A percentile compares a stretch with the other conserved stretches of the same genome.
These are phyloP conservation scores for Clarireedia monteithiana DNA, from an alignment of 2,329 filamentous ascomycete species.

Conservation along the genomic window DNA sequence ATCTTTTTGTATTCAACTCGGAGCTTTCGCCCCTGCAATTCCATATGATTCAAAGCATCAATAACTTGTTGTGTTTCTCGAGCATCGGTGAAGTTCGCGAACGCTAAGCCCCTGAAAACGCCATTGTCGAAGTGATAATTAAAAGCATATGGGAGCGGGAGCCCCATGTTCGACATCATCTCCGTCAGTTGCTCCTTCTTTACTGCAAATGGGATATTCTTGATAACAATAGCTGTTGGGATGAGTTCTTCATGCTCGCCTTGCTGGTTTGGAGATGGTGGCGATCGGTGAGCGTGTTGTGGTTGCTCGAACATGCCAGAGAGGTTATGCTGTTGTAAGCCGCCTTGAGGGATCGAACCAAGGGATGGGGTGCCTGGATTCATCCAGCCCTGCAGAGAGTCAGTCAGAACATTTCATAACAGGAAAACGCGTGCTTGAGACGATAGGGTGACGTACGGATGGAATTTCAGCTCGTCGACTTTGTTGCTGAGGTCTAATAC, in stretches of 20 bases:
- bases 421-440: neutral
- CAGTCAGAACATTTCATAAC: constrained; percentile 13
- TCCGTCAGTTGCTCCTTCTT: constrained; percentile 92
- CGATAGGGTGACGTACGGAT: constrained; percentile 49
- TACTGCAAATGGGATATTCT: constrained; percentile 98
- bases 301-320: constrained; percentile 21
- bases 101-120: constrained; percentile 90
- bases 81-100: constrained; percentile 95
- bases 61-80: constrained; percentile 93
- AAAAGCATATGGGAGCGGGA: constrained; percentile 95
- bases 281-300: constrained; percentile 16
- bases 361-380: constrained; percentile 50
- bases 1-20: constrained; percentile 99
- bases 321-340: constrained; percentile 9
- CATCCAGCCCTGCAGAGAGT: constrained; percentile 3
- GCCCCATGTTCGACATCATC: constrained; percentile 88
- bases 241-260: constrained; percentile 69
- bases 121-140: constrained; percentile 99
- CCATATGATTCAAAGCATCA: constrained; percentile 88
- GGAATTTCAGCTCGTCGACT: constrained; percentile 58
- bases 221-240: constrained; percentile 96
- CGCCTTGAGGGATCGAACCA: neutral
- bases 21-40: constrained; percentile 88
- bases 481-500: constrained; percentile 41
- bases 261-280: constrained; percentile 17